Base-by-base conservation (phyloP, 2,329 filamentous ascomycete species). In the Neonectria hederae region DNA sequence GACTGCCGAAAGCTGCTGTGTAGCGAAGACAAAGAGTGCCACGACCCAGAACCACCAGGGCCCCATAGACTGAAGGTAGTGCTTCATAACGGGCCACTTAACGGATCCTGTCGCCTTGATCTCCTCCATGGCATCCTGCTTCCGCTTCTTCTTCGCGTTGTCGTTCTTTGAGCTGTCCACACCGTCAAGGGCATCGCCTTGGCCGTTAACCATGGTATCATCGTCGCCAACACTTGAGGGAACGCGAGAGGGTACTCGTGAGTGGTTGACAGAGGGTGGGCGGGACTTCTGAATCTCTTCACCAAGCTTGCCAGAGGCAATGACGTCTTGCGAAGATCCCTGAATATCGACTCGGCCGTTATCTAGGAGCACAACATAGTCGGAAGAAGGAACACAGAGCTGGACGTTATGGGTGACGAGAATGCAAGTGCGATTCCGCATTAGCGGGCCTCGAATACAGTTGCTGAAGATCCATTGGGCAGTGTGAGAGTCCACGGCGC, bases 381-480 rank as follows among this genome's bases (percentile, higher is more conserved):
- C 88, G 0, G 95, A 90, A 38, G 89, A 85, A 5, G 94, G 93
- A 8, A 94, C 89, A 70, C 93, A 96, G 19, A 99, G 86, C n/a
- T 92, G 87, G 28, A 96, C 88, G 74, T 98, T 99, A 82, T 99
- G 96, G 0, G 96, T 97, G 38, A 99, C 95, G 46, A 99, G 85
- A 58, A 99, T 93, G 78, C 96, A 98, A 28, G 96, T 98, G 45
- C 96, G 89, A 74, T 90, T 86, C 62, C 86, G 82, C 96, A 99
- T 98, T 55, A 99, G 81, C 6, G 93, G 92, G 2, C 96, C 96
- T 72, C 90, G 90, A 68, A 99, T 90, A 64, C 94, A 97, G 78
- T 97, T 92, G 76, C 91, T 92, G 80, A 98, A 98, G 70, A 99
- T 98, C 90, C 97, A 97, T 78, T 97, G 97, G 2, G 94, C 94